Evolutionary conservation across 495 filamentous ascomycete genomes (phyloP).

Genomic region (Terfezia boudieri): DNA sequence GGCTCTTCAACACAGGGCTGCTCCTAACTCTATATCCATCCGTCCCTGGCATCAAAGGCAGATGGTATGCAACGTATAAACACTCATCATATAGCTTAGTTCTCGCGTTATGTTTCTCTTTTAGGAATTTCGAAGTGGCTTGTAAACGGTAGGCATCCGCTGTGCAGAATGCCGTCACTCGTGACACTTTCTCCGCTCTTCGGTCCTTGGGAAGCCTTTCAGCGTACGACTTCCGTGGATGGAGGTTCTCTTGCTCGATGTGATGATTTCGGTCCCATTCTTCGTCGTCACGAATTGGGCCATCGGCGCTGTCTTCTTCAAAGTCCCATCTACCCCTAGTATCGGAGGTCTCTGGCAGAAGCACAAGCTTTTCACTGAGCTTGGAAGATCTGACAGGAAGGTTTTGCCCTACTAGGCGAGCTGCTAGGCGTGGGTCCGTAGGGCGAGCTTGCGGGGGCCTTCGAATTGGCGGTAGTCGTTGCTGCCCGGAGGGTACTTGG

Average conservation of each 20-base stretch:
- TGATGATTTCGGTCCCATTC: conserved; percentile 33
- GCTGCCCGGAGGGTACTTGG: conserved; percentile 87
- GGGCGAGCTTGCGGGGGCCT: conserved; percentile 19
- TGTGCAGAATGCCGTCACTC: conserved; percentile 90
- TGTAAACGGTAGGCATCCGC: conserved; percentile 82
- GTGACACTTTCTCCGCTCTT: conserved; percentile 63
- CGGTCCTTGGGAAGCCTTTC: conserved; percentile 80
- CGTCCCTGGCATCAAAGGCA: conserved; percentile 61
- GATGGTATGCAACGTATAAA: conserved; percentile 83
- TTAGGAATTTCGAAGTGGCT: conserved; percentile 65
- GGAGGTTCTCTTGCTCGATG: conserved; percentile 20
- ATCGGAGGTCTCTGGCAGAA: conserved; percentile 59
- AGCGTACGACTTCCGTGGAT: conserved; percentile 67
- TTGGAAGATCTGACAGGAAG: conserved; percentile 78
- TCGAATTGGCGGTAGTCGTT: conserved; percentile 24
- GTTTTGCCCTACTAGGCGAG: conserved; percentile 38
- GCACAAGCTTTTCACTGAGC: conserved; percentile 79
- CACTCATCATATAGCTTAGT: conserved; percentile 99
- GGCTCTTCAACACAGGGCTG: conserved; percentile 73
- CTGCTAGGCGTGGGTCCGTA: conserved; percentile 23
- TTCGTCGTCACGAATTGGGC: conserved; percentile 63
- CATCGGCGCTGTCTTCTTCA: conserved; percentile 30
- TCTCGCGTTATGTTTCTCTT: conserved; percentile 69
- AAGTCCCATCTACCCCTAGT: conserved; percentile 29
- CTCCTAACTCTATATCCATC: conserved; percentile 76